Evolutionary conservation across 1,139 yeast species (phyloP), one percentile per base, ranked within the genome.

Genomic region (Taiozyma sp.): DNA sequence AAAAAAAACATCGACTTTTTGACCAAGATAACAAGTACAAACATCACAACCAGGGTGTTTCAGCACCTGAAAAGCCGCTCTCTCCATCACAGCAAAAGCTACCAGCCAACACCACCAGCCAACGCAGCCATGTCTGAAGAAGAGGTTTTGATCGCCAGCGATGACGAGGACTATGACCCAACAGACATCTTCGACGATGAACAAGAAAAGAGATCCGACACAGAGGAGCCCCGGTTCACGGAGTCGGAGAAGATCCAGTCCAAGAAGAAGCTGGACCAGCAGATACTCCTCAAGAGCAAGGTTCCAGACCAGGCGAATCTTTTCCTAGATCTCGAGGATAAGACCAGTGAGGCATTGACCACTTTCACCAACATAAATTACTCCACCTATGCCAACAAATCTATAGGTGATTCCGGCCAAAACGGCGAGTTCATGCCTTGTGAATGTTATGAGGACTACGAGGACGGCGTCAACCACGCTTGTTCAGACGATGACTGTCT

Each of bases 401-500:
- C 62, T 44, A 69, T 87, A 24, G 97, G 96, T 2, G 71, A 75
- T 47, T 78, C 91, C 4, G 88, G 88, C 39, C 85, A 82, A 62
- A 79, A 78, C 56, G 74, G 71, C 47, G 92, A 87, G 61, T 79
- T 78, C 60, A 90, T 93, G 95, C 81, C 93, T 22, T 93, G 99
- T 75, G 97, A 91, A 63, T 93, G 99, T 74, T 52, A 47, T 24
- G 72, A 69, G 50, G 68, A 70, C 14, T 60, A 60, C 42, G 64
- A 66, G 9, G 73, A 71, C 4, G 71, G 66, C 0, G 56, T 59
- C 42, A 90, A 90, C 65, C 59, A 66, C 39, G 96, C 97, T 4
- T 93, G 99, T 76, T 89, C 83, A 32, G 90, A 87, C 43, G 87
- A 86, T 27, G 91, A 86, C 66, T 93, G 99, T 77, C 91, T 93